These are phyloP conservation scores for Hirsutella rhossiliensis DNA, from an alignment of 2,329 filamentous ascomycete species.

Conservation along the genomic window DNA sequence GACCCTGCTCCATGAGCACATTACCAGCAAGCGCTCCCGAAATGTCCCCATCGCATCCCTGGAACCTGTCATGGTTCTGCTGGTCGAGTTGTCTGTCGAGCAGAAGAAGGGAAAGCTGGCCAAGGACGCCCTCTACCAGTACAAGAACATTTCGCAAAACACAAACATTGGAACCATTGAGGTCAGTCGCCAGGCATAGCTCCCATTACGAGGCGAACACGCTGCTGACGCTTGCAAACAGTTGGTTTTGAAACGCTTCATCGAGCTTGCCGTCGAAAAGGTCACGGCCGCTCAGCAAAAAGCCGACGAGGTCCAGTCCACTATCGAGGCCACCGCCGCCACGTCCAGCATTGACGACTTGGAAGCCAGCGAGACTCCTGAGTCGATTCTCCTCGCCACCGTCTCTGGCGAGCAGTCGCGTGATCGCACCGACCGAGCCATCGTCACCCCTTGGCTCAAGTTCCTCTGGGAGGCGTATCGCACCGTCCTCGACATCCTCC, in stretches of 20 bases:
- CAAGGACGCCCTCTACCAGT: constrained; percentile 98
- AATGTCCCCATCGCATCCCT: constrained; percentile 93
- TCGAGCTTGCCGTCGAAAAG: constrained; percentile 91
- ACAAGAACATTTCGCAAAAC: constrained; percentile 99
- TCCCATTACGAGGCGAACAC: background rate
- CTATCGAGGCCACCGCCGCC: constrained; percentile 55
- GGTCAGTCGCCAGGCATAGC: constrained; percentile 33
- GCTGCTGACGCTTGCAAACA: constrained; percentile 20
- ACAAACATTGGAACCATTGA: constrained; percentile 97
- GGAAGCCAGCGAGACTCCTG: constrained; percentile 92
- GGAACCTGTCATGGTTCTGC: constrained; percentile 96
- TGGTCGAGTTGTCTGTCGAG: constrained; percentile 94
- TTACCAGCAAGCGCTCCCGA: constrained; percentile 93
- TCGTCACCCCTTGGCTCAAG: constrained; percentile 98
- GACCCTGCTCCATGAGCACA: constrained; percentile 95
- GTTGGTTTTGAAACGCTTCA: constrained; percentile 94
- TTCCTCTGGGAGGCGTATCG: constrained; percentile 99
- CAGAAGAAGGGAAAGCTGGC: constrained; percentile 96
- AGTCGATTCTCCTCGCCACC: constrained; percentile 94
- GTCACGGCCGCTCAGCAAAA: constrained; percentile 92
- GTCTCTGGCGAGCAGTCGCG: constrained; percentile 96
- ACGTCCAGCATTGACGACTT: constrained; percentile 80
- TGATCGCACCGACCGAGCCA: constrained; percentile 93
- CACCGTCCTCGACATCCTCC: constrained; percentile 93
- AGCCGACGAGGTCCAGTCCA: constrained; percentile 88